Conservation (phyloP, 2,329 filamentous ascomycete species). For the Plenodomus lindquistii region DNA sequence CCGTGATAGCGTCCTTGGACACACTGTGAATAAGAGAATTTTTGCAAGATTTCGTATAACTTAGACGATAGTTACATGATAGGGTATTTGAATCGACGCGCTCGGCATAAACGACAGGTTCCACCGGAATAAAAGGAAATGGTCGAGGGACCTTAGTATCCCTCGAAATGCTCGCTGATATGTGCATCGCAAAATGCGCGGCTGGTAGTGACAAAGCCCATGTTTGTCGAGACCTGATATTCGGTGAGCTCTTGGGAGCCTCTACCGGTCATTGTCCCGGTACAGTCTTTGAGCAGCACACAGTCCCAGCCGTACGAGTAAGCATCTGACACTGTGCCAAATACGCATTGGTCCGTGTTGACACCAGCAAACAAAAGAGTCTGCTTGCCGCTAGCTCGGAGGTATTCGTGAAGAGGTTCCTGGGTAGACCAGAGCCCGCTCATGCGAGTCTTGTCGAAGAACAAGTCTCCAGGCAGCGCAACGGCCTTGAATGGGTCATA, state of each 20-base stretch:
- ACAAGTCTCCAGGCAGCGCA: slow-evolving; percentile 45
- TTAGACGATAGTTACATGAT: slow-evolving; percentile 3
- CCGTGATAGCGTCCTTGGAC: too few species aligned
- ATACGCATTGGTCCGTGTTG: slow-evolving; percentile 50
- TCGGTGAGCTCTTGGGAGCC: slow-evolving; percentile 47
- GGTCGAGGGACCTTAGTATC: not conserved
- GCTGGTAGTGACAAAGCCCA: slow-evolving; percentile 49
- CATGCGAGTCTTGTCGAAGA: slow-evolving; percentile 51
- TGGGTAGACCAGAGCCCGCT: slow-evolving; percentile 48
- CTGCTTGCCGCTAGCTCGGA: slow-evolving; percentile 47
- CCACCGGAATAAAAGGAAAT: not conserved
- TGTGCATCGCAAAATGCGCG: slow-evolving; percentile 33
- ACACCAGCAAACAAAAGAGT: slow-evolving; percentile 49
- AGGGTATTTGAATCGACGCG: slow-evolving; percentile 10
- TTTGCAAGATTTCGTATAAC: too few species aligned
- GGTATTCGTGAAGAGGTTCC: slow-evolving; percentile 47
- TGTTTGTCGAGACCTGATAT: slow-evolving; percentile 48
- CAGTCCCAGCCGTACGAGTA: slow-evolving; percentile 50
- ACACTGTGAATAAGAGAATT: too few species aligned
- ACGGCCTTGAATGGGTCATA: slow-evolving; percentile 46
- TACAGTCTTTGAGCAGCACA: slow-evolving; percentile 47
- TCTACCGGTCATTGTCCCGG: slow-evolving; percentile 47
- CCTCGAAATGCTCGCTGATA: slow-evolving; percentile 8
- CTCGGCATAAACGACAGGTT: not conserved
- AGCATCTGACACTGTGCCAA: slow-evolving; percentile 48